A percentile compares a stretch with the other conserved stretches of the same genome.
These are phyloP conservation scores for Fomitopsis serialis DNA, from an alignment of 768 basidiomycete species.

Conservation along the genomic window DNA sequence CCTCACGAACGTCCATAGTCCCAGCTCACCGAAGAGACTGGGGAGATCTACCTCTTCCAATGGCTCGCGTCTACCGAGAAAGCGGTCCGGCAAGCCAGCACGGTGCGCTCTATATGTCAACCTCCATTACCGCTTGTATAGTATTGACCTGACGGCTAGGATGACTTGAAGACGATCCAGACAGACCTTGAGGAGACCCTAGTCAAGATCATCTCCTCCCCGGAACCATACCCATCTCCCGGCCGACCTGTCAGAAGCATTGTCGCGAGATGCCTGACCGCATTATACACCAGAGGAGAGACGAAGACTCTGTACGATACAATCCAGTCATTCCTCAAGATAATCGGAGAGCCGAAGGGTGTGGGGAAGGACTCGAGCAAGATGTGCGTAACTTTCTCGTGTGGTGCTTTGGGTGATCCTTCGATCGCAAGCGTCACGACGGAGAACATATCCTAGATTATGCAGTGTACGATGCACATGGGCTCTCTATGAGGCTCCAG, in stretches of 20 bases:
- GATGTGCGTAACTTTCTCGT: constrained; percentile 46
- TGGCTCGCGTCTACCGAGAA: constrained; percentile 72
- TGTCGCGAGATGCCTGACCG: constrained; percentile 70
- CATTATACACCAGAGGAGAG: constrained; percentile 75
- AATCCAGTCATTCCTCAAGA: constrained; percentile 69
- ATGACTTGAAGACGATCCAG: constrained; percentile 61
- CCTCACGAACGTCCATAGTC: too few species aligned
- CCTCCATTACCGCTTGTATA: neutral
- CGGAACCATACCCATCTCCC: constrained; percentile 69
- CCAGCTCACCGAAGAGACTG: constrained; percentile 66
- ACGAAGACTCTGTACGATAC: constrained; percentile 85
- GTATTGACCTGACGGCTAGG: constrained; percentile 33
- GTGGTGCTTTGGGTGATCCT: neutral
- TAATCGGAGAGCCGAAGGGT: constrained; percentile 67
- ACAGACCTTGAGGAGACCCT: constrained; percentile 54
- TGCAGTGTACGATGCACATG: too few species aligned
- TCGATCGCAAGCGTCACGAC: neutral
- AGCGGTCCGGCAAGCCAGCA: constrained; percentile 40
- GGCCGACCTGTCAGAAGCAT: constrained; percentile 83
- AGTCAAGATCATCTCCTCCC: constrained; percentile 61
- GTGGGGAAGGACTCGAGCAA: constrained; percentile 56
- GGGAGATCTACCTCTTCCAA: constrained; percentile 78
- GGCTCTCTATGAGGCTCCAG: neutral
- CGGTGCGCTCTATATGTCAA: constrained; percentile 38
- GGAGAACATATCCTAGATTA: too few species aligned